These are phyloP conservation scores for Kluyveromyces starmeri DNA, from an alignment of 805 yeast species.

Conservation along the genomic window DNA sequence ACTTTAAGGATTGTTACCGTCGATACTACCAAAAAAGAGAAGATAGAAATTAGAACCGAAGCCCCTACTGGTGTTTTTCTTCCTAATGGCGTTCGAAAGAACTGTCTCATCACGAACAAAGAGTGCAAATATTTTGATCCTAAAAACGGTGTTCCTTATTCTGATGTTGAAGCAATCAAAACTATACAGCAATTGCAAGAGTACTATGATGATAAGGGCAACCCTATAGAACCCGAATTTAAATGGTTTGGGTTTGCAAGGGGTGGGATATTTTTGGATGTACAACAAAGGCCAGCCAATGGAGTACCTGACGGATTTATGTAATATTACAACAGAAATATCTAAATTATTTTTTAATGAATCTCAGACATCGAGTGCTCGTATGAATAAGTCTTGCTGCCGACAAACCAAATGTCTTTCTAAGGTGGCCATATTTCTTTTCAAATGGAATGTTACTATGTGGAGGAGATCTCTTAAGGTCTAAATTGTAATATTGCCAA, in stretches of 20 bases:
- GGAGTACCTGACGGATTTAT: constrained; percentile 84
- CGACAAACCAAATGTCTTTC: constrained; percentile 11
- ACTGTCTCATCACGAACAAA: constrained; percentile 63
- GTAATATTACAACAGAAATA: constrained; percentile 27
- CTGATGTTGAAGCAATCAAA: constrained; percentile 71
- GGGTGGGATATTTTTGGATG: constrained; percentile 40
- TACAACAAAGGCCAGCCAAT: constrained; percentile 49
- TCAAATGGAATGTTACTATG: background rate
- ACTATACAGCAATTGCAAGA: constrained; percentile 50
- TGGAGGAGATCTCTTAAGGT: constrained; percentile 9
- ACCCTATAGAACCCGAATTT: constrained; percentile 25
- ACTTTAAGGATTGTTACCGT: constrained; percentile 35
- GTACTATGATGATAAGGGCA: constrained; percentile 37
- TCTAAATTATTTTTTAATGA: background rate
- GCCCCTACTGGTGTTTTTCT: constrained; percentile 69
- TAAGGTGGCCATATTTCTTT: constrained; percentile 8
- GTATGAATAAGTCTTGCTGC: no score
- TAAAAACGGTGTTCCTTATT: constrained; percentile 75
- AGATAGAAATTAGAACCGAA: constrained; percentile 48
- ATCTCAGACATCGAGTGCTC: background rate
- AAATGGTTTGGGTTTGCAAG: constrained; percentile 42
- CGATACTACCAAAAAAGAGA: constrained; percentile 39
- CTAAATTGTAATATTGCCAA: constrained; percentile 26
- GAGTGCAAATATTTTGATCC: constrained; percentile 82
- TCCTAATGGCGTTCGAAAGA: constrained; percentile 56